Conservation (phyloP, 2,329 filamentous ascomycete species). For the Phyllosticta citriasiana region DNA sequence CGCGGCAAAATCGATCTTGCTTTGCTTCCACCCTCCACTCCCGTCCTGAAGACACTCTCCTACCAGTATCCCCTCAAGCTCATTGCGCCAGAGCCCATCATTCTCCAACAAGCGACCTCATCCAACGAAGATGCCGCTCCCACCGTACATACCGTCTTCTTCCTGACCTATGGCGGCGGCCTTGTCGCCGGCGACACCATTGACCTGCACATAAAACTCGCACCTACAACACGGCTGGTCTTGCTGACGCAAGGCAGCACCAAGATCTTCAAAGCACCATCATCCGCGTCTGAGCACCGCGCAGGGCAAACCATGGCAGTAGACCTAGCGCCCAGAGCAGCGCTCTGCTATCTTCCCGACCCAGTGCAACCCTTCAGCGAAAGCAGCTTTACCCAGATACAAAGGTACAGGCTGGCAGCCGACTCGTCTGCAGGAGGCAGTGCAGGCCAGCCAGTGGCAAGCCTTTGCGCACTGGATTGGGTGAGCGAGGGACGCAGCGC, state of each 20-base stretch:
- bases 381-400: conserved; percentile 75
- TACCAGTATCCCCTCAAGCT: conserved; percentile 96
- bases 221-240: conserved; percentile 53
- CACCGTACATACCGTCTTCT: conserved; percentile 61
- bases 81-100: conserved; percentile 64
- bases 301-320: conserved; percentile 43
- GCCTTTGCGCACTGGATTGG: conserved; percentile 84
- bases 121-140: neutral
- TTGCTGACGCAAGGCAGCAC: conserved; percentile 65
- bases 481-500: conserved; percentile 80
- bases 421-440: neutral
- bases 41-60: conserved; percentile 62
- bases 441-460: conserved; percentile 12
- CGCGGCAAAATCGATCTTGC: conserved; percentile 67
- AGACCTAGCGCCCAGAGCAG: conserved; percentile 37
- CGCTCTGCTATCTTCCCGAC: conserved; percentile 65
- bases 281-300: conserved; percentile 16
- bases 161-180: conserved; percentile 90
- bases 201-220: conserved; percentile 59
- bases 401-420: conserved; percentile 53
- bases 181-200: conserved; percentile 82
- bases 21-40: conserved; percentile 59
- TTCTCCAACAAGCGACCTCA: conserved; percentile 15
- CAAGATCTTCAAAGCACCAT: conserved; percentile 69
- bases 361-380: conserved; percentile 83